phyloP scores from a whole-genome alignment of 805 yeast genomes.

The Nakazawaea wickerhamii region DNA sequence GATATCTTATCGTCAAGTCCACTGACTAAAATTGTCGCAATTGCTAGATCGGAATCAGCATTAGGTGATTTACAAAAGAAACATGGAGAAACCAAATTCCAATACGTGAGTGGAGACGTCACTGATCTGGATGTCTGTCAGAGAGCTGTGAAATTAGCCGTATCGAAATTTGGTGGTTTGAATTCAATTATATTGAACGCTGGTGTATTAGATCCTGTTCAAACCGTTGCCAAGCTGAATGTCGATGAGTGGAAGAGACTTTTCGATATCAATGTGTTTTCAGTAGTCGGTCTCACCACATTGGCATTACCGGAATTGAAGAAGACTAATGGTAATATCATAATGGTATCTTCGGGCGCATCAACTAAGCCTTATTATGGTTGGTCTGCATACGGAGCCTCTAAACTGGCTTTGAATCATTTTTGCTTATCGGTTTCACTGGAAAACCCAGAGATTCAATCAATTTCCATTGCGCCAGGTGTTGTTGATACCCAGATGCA shows the following conservation, averaged over 20 bases:
- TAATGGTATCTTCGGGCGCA: constrained; percentile 92
- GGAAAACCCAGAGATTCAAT: constrained; percentile 58
- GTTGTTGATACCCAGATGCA: constrained; percentile 94
- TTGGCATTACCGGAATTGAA: constrained; percentile 53
- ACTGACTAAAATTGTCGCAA: constrained; percentile 50
- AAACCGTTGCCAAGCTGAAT: constrained; percentile 44
- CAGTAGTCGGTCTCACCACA: constrained; percentile 57
- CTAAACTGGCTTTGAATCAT: constrained; percentile 89
- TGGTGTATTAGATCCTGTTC: constrained; percentile 78
- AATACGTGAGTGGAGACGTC: constrained; percentile 56
- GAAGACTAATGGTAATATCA: constrained; percentile 51
- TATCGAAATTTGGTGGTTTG: constrained; percentile 47
- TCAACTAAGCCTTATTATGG: constrained; percentile 57
- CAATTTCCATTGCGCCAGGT: constrained; percentile 86
- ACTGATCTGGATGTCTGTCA: constrained; percentile 33
- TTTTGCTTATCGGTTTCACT: constrained; percentile 59
- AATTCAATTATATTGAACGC: constrained; percentile 74
- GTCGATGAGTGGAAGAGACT: constrained; percentile 54
- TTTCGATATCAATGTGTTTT: constrained; percentile 75
- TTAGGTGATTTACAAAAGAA: constrained; percentile 36
- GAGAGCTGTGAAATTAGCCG: constrained; percentile 38
- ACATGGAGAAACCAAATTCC: constrained; percentile 45
- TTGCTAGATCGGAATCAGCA: constrained; percentile 59
- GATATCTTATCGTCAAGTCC: constrained; percentile 37
- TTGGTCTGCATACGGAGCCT: constrained; percentile 90